Conservation (phyloP, 2,329 filamentous ascomycete species). For the Pseudogymnoascus sp. region DNA sequence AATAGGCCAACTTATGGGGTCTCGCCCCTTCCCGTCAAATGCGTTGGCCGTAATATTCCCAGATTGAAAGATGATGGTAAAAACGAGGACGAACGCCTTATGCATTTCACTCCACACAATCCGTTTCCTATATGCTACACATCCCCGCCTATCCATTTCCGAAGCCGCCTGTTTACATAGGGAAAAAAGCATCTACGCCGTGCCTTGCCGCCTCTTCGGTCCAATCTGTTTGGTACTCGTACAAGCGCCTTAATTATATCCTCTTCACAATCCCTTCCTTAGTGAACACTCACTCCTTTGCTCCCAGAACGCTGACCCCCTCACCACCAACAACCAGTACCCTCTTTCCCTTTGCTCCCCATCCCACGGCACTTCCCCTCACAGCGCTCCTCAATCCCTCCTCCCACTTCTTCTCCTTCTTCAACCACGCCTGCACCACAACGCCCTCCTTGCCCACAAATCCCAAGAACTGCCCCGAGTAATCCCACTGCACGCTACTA, state of each 20-base stretch:
- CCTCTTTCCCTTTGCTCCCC: slow-evolving; percentile 68
- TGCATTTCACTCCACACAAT: neutral
- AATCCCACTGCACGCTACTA: slow-evolving; percentile 78
- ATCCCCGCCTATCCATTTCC: neutral
- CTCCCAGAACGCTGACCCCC: slow-evolving; percentile 56
- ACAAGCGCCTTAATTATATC: slow-evolving; percentile 10
- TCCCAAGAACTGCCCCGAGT: slow-evolving; percentile 87
- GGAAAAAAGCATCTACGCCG: neutral
- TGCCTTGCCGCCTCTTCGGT: slow-evolving; percentile 5
- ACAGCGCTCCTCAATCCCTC: slow-evolving; percentile 74
- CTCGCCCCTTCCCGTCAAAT: neutral
- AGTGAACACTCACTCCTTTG: slow-evolving; percentile 31
- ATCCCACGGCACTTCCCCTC: slow-evolving; percentile 64
- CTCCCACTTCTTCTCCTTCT: slow-evolving; percentile 79
- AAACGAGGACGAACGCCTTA: neutral
- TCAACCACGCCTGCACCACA: slow-evolving; percentile 83
- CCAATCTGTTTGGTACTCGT: slow-evolving; percentile 2
- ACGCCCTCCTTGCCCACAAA: slow-evolving; percentile 72
- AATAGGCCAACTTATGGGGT: neutral
- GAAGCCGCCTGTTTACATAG: neutral
- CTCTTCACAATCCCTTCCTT: neutral
- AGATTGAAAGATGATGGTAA: neutral
- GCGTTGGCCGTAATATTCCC: neutral
- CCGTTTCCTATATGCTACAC: neutral
- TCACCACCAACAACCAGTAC: neutral